phyloP scores from a whole-genome alignment of 1,284 basidiomycete genomes.

The Neonothopanus nambi region DNA sequence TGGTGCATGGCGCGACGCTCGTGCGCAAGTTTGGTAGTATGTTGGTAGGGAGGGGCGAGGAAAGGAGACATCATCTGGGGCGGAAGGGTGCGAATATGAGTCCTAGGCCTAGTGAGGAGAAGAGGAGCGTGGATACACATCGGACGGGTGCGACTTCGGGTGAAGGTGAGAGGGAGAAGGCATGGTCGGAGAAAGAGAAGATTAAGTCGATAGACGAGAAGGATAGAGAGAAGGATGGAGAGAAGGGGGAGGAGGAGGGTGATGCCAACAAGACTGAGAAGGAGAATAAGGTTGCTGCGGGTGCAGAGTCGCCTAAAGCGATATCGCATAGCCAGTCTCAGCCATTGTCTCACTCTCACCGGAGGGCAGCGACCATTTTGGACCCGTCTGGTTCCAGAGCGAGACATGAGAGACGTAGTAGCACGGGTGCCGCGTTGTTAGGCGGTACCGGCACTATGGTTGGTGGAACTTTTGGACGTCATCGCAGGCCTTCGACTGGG shows the following conservation, averaged over 20 bases:
- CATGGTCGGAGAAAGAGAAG: constrained; percentile 18
- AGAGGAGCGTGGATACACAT: constrained; percentile 15
- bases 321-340: constrained; percentile 55
- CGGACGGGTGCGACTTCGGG: constrained; percentile 8
- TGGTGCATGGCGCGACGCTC: constrained; percentile 64
- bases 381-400: constrained; percentile 52
- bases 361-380: constrained; percentile 72
- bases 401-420: constrained; percentile 76
- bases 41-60: constrained; percentile 50
- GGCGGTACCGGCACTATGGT: constrained; percentile 34
- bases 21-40: constrained; percentile 75
- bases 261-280: background rate
- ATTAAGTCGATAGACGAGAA: constrained; percentile 22
- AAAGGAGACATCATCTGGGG: constrained; percentile 32
- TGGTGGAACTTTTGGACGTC: constrained; percentile 62
- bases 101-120: constrained; percentile 37
- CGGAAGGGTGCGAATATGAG: constrained; percentile 53
- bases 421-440: constrained; percentile 67
- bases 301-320: constrained; percentile 23
- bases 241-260: constrained; percentile 24
- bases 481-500: constrained; percentile 66
- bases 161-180: constrained; percentile 10
- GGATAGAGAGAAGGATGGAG: constrained; percentile 19
- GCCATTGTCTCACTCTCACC: constrained; percentile 55
- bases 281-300: background rate